phyloP scores from a whole-genome alignment of 495 filamentous ascomycete genomes.

The Penicillium maclennaniae region DNA sequence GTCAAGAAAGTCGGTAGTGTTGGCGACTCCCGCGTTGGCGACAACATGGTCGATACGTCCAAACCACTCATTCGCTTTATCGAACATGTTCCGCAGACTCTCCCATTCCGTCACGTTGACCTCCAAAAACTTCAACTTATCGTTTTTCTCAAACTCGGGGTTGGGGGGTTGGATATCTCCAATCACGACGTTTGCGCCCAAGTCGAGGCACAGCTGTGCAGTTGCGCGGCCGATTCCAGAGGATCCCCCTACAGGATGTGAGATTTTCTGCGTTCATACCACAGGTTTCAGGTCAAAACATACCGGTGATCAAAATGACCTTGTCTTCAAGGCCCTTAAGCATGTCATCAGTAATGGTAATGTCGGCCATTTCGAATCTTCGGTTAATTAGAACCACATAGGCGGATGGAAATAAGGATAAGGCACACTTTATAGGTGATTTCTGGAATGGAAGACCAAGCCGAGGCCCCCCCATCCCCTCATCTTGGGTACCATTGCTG shows the following conservation, averaged over 20 bases:
- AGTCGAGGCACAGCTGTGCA: slow-evolving; percentile 38
- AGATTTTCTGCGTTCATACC: background rate
- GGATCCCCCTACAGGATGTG: slow-evolving; percentile 35
- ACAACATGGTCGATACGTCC: slow-evolving; percentile 49
- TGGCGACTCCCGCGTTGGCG: slow-evolving; percentile 46
- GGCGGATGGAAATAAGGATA: background rate
- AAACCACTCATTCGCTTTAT: slow-evolving; percentile 30
- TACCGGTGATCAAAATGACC: slow-evolving; percentile 50
- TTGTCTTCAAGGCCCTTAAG: slow-evolving; percentile 33
- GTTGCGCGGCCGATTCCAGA: slow-evolving; percentile 50
- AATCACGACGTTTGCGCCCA: slow-evolving; percentile 43
- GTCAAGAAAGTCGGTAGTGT: slow-evolving; percentile 35
- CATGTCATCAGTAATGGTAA: slow-evolving; percentile 12
- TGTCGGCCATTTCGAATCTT: slow-evolving; percentile 5
- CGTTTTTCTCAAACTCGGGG: slow-evolving; percentile 17
- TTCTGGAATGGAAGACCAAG: background rate
- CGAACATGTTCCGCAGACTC: slow-evolving; percentile 38
- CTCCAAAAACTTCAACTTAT: slow-evolving; percentile 26
- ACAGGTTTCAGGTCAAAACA: background rate
- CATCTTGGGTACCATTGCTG: background rate
- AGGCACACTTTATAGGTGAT: too few species aligned
- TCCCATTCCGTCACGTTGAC: slow-evolving; percentile 43
- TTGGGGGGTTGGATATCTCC: slow-evolving; percentile 35
- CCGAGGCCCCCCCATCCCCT: background rate
- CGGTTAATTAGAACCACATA: background rate